These are phyloP conservation scores for Trichoderma arundinaceum DNA, from an alignment of 2,329 filamentous ascomycete genomes.

Conservation along the genomic window DNA sequence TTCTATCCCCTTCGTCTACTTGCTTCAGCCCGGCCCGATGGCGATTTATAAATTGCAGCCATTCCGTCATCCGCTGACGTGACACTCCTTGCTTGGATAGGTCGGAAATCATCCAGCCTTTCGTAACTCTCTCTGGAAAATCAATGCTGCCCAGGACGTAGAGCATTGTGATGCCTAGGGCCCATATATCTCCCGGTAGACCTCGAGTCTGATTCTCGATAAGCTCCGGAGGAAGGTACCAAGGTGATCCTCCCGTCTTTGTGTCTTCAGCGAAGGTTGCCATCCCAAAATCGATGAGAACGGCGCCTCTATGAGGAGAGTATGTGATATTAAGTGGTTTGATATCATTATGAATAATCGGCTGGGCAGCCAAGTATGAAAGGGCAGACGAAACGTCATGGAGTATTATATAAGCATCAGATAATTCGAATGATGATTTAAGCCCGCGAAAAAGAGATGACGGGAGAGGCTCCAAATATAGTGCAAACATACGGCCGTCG, in stretches of 20 bases:
- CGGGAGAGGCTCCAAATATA: conserved; percentile 11
- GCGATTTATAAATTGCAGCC: neutral
- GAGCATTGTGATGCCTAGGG: conserved; percentile 12
- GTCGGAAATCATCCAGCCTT: neutral
- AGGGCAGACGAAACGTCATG: conserved; percentile 2
- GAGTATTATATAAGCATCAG: neutral
- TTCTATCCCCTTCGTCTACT: neutral
- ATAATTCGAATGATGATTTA: neutral
- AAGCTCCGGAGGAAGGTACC: conserved; percentile 24
- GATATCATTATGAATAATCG: conserved; percentile 22
- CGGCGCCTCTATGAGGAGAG: conserved; percentile 30
- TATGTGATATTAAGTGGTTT: conserved; percentile 21
- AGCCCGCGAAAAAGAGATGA: neutral
- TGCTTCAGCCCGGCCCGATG: neutral
- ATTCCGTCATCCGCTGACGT: neutral
- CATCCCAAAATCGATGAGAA: conserved; percentile 26
- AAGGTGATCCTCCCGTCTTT: neutral
- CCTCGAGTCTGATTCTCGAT: neutral
- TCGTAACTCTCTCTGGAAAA: neutral
- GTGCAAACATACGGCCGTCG: conserved; percentile 13
- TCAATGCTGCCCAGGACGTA: conserved; percentile 23
- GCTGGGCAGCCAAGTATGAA: neutral
- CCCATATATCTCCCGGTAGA: conserved; percentile 13
- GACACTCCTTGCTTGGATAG: neutral
- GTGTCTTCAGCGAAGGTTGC: neutral